Conservation (phyloP, 441 rosid species). For the Pelargonium cotyledonis region DNA sequence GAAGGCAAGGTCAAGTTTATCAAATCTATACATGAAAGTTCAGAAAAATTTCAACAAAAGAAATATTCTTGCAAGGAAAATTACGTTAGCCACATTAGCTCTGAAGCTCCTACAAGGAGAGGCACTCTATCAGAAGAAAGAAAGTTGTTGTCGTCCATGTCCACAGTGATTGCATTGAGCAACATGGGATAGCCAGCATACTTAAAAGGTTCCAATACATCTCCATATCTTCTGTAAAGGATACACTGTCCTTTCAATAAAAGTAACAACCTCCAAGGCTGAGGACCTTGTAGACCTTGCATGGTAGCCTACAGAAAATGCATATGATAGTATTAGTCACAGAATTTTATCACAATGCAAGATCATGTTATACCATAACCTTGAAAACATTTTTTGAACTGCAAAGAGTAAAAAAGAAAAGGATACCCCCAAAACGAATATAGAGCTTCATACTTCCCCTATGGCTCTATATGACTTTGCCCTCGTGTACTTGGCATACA, state of each 20-base stretch:
- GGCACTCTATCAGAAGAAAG: constrained; percentile 87
- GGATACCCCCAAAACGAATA: no score
- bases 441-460: no score
- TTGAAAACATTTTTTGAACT: neutral
- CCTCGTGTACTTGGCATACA: no score
- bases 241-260: constrained; percentile 95
- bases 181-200: constrained; percentile 99
- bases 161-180: constrained; percentile 91
- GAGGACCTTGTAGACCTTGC: constrained; percentile 99
- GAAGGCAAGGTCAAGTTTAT: constrained; percentile 12
- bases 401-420: neutral
- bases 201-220: constrained; percentile 88
- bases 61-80: constrained; percentile 18
- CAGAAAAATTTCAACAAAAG: constrained; percentile 11
- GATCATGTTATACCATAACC: no score
- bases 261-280: constrained; percentile 97
- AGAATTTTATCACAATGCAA: no score
- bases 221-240: constrained; percentile 81
- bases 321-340: no score
- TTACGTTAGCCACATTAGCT: constrained; percentile 95
- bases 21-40: neutral
- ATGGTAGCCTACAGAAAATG: constrained; percentile 69
- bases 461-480: no score
- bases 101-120: constrained; percentile 98
- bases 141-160: constrained; percentile 88